Conservation (phyloP, 1,284 basidiomycete genomes). For the Grifola frondosa region DNA sequence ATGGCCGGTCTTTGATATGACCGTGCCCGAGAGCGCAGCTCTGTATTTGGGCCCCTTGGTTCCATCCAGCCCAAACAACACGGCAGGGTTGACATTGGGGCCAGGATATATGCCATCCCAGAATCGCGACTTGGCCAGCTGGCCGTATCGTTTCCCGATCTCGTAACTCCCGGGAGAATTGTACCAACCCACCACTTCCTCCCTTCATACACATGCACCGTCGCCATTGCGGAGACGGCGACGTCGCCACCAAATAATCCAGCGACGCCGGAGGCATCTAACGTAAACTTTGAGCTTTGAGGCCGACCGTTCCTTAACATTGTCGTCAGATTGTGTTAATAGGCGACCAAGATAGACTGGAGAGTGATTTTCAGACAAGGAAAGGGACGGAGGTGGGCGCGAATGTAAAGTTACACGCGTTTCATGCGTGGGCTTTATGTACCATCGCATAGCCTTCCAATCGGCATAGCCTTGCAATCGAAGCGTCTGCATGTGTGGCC, state of each 20-base stretch:
- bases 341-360: too few species aligned
- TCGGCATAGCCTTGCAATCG: too few species aligned
- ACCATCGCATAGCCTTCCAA: too few species aligned
- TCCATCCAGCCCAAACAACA: slow-evolving; percentile 19
- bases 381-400: too few species aligned
- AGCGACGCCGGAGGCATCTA: slow-evolving; percentile 14
- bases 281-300: too few species aligned
- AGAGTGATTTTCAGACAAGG: too few species aligned
- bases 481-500: too few species aligned
- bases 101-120: slow-evolving; percentile 19
- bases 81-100: slow-evolving; percentile 15
- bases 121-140: slow-evolving; percentile 6
- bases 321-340: too few species aligned
- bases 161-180: slow-evolving; percentile 17
- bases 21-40: slow-evolving; percentile 15
- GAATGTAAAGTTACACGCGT: too few species aligned
- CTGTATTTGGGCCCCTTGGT: slow-evolving; percentile 13
- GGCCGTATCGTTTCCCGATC: slow-evolving; percentile 12
- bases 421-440: too few species aligned
- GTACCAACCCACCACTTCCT: slow-evolving; percentile 17
- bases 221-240: slow-evolving; percentile 15
- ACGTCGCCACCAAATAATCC: slow-evolving; percentile 15
- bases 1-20: slow-evolving; percentile 17
- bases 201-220: slow-evolving; percentile 11
- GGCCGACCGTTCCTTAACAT: too few species aligned